These are phyloP conservation scores for Pseudogymnoascus sp. DNA, from an alignment of 2,329 filamentous ascomycete species.

Conservation along the genomic window DNA sequence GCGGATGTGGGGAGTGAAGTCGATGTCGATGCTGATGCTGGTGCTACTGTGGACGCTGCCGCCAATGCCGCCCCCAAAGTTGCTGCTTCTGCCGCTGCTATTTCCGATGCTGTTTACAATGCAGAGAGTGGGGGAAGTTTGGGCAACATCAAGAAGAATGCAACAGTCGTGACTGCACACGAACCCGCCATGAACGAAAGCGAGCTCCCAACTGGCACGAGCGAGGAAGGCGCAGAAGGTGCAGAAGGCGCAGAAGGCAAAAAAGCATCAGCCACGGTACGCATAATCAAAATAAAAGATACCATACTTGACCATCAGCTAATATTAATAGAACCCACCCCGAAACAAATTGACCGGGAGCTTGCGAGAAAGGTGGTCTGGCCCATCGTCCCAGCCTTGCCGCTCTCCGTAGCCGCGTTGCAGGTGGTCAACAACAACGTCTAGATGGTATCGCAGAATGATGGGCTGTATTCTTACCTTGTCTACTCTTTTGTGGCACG, in stretches of 20 bases:
- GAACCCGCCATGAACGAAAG: neutral
- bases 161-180: neutral
- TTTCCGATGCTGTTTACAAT: neutral
- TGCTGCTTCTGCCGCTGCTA: neutral
- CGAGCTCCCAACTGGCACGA: neutral
- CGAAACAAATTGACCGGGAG: neutral
- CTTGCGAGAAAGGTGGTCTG: neutral
- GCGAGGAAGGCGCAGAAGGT: neutral
- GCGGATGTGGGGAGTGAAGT: conserved; percentile 20
- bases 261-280: neutral
- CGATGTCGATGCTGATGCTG: conserved; percentile 22
- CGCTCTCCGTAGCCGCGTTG: neutral
- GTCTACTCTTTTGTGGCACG: no score
- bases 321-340: neutral
- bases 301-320: neutral
- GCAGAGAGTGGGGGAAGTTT: neutral
- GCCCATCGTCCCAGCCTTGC: neutral
- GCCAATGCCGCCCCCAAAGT: no score
- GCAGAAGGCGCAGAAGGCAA: neutral
- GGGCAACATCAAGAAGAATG: neutral
- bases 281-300: neutral
- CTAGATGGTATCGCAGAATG: neutral
- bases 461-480: neutral
- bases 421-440: neutral
- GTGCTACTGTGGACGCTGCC: no score